Percentiles rank a stretch among this genome's conserved stretches.
Conservation (phyloP, 2,329 filamentous ascomycete species). For the Fusarium multiceps region DNA sequence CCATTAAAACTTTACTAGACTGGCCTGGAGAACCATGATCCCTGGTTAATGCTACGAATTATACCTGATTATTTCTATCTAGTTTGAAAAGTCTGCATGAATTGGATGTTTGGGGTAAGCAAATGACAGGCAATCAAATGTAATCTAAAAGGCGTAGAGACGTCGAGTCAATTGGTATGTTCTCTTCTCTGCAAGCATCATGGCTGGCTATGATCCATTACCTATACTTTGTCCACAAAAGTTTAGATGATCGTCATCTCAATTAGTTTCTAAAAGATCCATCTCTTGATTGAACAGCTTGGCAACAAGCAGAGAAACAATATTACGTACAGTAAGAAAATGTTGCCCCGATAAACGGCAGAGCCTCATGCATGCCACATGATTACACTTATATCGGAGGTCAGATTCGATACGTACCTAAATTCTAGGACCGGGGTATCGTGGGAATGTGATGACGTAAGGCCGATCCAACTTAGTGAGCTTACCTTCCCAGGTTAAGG, state of each 20-base stretch:
- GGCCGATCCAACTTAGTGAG: slow-evolving; percentile 27
- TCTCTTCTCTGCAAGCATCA: not conserved
- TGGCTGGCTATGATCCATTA: not conserved
- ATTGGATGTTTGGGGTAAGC: not conserved
- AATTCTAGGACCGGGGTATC: not conserved
- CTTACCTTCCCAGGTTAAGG: slow-evolving; percentile 1
- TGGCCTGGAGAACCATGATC: slow-evolving; percentile 5
- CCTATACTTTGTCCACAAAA: not conserved
- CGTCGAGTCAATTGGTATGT: not conserved
- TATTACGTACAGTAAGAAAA: not conserved
- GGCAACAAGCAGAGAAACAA: not conserved
- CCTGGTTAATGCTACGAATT: not conserved
- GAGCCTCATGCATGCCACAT: not conserved
- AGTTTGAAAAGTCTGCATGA: not conserved
- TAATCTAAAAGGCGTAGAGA: not conserved
- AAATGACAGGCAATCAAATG: not conserved
- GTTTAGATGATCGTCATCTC: not conserved
- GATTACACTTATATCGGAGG: not conserved
- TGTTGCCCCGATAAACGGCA: slow-evolving; percentile 9
- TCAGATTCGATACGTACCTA: not conserved
- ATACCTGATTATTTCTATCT: not conserved
- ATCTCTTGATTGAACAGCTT: not conserved
- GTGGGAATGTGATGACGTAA: slow-evolving; percentile 43
- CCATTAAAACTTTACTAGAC: slow-evolving; percentile 2
- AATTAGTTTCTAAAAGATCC: not conserved